Conservation (phyloP, 768 basidiomycete species). For the Coprinellus micaceus region DNA sequence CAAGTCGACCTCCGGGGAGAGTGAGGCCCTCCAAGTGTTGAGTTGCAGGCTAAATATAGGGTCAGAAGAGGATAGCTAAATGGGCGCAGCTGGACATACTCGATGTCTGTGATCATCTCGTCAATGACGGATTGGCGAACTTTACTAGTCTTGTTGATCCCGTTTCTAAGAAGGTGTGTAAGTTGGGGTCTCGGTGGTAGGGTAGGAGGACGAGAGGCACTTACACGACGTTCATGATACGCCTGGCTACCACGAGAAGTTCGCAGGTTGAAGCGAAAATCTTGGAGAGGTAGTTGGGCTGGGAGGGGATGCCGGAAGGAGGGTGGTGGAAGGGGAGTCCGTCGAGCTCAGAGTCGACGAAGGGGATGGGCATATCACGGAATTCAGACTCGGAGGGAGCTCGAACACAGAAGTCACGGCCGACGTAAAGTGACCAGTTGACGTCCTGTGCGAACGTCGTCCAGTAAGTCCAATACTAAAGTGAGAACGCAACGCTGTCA, state of each 20-base stretch:
- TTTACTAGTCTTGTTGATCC: slow-evolving; percentile 36
- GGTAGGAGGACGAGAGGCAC: no score
- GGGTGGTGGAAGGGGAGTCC: slow-evolving; percentile 42
- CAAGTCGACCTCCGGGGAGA: slow-evolving; percentile 47
- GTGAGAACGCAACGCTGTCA: no score
- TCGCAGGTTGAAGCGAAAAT: slow-evolving; percentile 48
- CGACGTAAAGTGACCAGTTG: slow-evolving; percentile 66
- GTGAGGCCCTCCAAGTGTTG: slow-evolving; percentile 44
- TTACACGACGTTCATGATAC: slow-evolving; percentile 55
- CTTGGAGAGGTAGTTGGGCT: slow-evolving; percentile 41
- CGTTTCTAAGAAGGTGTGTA: slow-evolving; percentile 36
- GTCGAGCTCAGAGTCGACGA: slow-evolving; percentile 49
- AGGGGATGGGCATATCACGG: slow-evolving; percentile 42
- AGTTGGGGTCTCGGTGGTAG: no score
- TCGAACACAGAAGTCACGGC: slow-evolving; percentile 52
- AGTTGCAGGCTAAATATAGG: slow-evolving; percentile 35
- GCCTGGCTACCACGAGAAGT: slow-evolving; percentile 44
- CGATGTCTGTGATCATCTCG: slow-evolving; percentile 50
- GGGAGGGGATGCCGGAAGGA: slow-evolving; percentile 35
- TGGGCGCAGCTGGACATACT: slow-evolving; percentile 31
- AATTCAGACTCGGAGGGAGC: slow-evolving; percentile 28
- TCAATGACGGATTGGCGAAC: slow-evolving; percentile 39
- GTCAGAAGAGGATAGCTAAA: not conserved
- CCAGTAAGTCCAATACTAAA: not conserved
- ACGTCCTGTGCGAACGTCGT: slow-evolving; percentile 41